A percentile compares a stretch with the other conserved stretches of the same genome.
Conservation (phyloP, 2,329 filamentous ascomycete genomes). For the Sporothrix mexicana region DNA sequence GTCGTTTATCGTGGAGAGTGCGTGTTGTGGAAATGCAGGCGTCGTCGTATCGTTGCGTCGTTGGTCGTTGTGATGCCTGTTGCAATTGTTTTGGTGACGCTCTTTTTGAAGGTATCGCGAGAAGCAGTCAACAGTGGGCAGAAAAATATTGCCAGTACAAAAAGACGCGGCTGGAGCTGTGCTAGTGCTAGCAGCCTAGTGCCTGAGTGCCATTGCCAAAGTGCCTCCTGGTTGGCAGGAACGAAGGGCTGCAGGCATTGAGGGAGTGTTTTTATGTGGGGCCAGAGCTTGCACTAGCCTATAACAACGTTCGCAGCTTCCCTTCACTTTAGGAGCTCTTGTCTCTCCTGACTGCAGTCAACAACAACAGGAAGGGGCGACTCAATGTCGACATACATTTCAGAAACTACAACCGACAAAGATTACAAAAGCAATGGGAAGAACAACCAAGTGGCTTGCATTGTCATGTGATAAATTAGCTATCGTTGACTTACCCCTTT, state of each 20-base stretch:
- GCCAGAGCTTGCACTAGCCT: conserved; percentile 14
- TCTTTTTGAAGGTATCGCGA: conserved; percentile 31
- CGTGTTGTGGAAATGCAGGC: neutral
- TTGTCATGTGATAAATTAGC: neutral
- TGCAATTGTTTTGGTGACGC: conserved; percentile 5
- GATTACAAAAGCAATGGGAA: neutral
- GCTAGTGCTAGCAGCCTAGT: neutral
- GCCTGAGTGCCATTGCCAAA: neutral
- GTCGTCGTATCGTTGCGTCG: neutral
- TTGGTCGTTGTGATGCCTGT: conserved; percentile 4
- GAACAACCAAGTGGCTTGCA: neutral
- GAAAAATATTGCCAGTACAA: conserved; percentile 33
- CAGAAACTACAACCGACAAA: neutral
- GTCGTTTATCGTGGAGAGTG: neutral
- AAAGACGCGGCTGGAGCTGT: conserved; percentile 38
- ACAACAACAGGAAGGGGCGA: conserved; percentile 12
- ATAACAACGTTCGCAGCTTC: conserved; percentile 21
- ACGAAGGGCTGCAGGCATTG: neutral
- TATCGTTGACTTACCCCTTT: neutral
- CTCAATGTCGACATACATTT: neutral
- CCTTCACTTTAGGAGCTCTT: neutral
- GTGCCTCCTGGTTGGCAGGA: conserved; percentile 19
- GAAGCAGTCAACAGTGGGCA: conserved; percentile 20
- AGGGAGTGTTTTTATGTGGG: conserved; percentile 34
- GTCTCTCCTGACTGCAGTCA: neutral